Percentiles rank a stretch among this genome's conserved stretches.
These are phyloP conservation scores for Helianthus annuus DNA, from an alignment of 129 eudicot species.

Conservation along the genomic window DNA sequence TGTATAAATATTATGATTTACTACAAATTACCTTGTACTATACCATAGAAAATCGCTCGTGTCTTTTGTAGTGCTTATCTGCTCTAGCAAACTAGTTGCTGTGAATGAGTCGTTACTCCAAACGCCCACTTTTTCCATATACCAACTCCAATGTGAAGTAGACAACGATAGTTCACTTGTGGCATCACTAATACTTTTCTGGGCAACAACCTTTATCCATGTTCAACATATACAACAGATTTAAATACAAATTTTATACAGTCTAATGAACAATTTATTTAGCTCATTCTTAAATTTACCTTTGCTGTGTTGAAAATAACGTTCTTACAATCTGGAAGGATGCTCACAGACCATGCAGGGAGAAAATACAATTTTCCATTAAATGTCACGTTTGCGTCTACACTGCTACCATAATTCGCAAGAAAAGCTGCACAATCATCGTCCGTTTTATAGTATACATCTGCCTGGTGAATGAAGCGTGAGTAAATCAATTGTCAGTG, in stretches of 20 bases:
- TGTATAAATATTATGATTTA: neutral
- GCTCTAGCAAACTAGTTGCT: constrained; percentile 59
- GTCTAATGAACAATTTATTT: neutral
- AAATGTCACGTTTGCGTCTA: constrained; percentile 69
- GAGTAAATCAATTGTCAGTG: too few relatives aligned
- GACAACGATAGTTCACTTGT: constrained; percentile 40
- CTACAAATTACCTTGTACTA: constrained; percentile 59
- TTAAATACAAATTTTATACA: constrained; percentile 3
- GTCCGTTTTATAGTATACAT: constrained; percentile 60
- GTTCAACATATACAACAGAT: constrained; percentile 13
- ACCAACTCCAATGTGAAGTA: constrained; percentile 70
- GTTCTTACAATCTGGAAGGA: constrained; percentile 74
- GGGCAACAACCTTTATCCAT: constrained; percentile 49
- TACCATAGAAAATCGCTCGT: constrained; percentile 79
- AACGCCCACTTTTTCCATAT: constrained; percentile 60
- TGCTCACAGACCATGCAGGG: constrained; percentile 94
- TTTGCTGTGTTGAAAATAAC: constrained; percentile 77
- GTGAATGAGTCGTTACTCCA: constrained; percentile 53
- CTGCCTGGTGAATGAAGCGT: constrained; percentile 51
- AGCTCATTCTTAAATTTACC: constrained; percentile 34
- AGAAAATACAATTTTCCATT: constrained; percentile 63
- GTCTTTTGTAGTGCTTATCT: constrained; percentile 72
- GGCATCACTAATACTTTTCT: constrained; percentile 39
- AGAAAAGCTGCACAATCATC: constrained; percentile 78
- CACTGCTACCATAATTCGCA: constrained; percentile 58